Base-by-base conservation (phyloP, 176 grass and related monocot genomes). In the Themeda triandra region DNA sequence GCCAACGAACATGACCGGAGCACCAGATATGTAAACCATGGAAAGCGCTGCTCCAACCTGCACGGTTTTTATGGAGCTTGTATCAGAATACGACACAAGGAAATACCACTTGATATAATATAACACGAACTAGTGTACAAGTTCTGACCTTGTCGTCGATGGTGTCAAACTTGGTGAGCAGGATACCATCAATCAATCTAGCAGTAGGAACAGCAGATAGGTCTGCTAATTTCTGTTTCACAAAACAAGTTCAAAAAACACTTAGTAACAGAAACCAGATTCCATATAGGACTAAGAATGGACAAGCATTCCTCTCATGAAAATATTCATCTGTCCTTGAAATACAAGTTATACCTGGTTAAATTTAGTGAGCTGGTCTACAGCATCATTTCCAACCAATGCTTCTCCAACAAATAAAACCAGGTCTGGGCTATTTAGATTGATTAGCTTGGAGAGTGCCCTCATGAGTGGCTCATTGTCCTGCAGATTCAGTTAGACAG, bases 391-490 rank as follows among this genome's bases (percentile, higher is more conserved):
- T 39, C 96, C 96, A 90, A 98, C 93, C 51, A 98, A 82, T 56
- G 96, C 96, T 35, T 95, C 93, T 63, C 93, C 96, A 93, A 98
- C 96, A 75, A 98, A 98, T 32, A 98, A 80, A 69, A 95, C 93
- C 63, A 95, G 75, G 85, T 95, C 91, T 84, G 96, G 96, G 58
- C 41, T 95, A 77, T 98, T 92, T 33, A 93, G 89, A 91, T 98
- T 98, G 83, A 98, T 98, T 67, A 95, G 91, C 86, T 95, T 98
- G 45, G 93, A 95, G 63, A 98, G 89, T 49, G 96, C 96, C 79
- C 96, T 98, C 96, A 95, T 98, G 27, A 98, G 89, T 80, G 96
- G 93, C n/a, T 95, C 93, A 65, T 95, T 98, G 58, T 98, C 96
- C 96, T 98, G 72, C 24, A 79, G 37, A 35, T 49, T 28, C 56